A percentile compares a stretch with the other conserved stretches of the same genome.
phyloP scores from a whole-genome alignment of 306 rosid species.

The Myrica gale region DNA sequence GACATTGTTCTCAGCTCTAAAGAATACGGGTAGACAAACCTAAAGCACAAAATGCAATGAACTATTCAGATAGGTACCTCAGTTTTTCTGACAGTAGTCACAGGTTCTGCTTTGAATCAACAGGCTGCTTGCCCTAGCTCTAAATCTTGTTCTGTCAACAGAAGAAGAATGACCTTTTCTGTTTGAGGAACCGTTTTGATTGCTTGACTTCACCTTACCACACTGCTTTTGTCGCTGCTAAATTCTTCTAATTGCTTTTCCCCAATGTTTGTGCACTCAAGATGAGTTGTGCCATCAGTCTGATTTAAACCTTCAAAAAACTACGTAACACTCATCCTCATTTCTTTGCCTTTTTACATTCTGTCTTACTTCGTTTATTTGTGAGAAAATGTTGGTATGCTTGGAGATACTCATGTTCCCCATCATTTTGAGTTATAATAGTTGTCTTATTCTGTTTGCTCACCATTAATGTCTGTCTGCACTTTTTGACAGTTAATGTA shows the following conservation, averaged over 20 bases:
- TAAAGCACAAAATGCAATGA: slow-evolving; percentile 8
- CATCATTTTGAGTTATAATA: neutral
- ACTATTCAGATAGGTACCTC: slow-evolving; percentile 50
- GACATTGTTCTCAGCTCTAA: slow-evolving; percentile 4
- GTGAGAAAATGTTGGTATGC: neutral
- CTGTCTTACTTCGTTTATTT: neutral
- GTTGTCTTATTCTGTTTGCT: neutral
- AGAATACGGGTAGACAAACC: neutral
- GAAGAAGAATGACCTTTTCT: slow-evolving; percentile 48
- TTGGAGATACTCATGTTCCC: neutral
- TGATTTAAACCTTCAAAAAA: neutral
- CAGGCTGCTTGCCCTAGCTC: slow-evolving; percentile 45
- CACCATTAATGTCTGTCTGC: neutral
- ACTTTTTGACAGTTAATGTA: neutral
- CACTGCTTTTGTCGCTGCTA: slow-evolving; percentile 39
- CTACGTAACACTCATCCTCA: neutral
- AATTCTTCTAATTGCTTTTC: neutral
- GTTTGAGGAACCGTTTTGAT: slow-evolving; percentile 53
- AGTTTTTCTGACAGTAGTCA: slow-evolving; percentile 44
- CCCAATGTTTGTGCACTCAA: neutral
- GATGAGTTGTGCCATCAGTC: neutral
- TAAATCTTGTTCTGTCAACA: slow-evolving; percentile 49
- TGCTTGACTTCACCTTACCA: slow-evolving; percentile 45
- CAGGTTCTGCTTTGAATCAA: slow-evolving; percentile 55
- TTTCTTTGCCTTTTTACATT: neutral